Base-by-base conservation (phyloP, 176 grass and related monocot genomes). In the Triticum timopheevii region DNA sequence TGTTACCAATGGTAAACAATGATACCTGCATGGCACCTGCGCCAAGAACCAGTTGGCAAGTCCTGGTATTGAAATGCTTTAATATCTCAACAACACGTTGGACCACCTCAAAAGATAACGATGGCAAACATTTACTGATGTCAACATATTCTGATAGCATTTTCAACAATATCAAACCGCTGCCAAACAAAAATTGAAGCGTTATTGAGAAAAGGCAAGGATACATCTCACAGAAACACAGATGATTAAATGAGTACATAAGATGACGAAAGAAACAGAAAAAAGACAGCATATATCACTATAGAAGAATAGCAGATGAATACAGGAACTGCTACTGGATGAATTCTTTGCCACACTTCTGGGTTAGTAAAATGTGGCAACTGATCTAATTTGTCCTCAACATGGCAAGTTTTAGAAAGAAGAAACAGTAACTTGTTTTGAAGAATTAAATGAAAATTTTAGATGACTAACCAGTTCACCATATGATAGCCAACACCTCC, bases 401-500 rank as follows among this genome's bases (percentile, higher is more conserved):
- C 30, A 80, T 36, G 83, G 13, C 24, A 78, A 73, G 13, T 25
- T 75, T 78, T 30, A 69, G 38, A 81, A 79, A 12, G 84, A 27
- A 80, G 38, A 52, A 58, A 8, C 5, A 1, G 3, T 13, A 81
- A 77, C 25, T 77, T 81, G 42, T 63, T 33, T 63, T 67, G 36
- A 91, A 85, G 44, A 62, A 71, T 65, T 50, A 45, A 77, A 82
- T 69, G 63, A 25, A 22, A 69, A 63, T 67, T 81, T 80, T 40
- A 89, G 82, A 88, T 89, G 89, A 96, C 97, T 97, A 88, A 99
- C 97, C 97, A 96, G 94, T 99, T 99, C 88, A 96, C 85, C 94
- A 99, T 99, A 88, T 99, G 94, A 87, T 99, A 99, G 56, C 92
- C 93, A 88, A 99, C 92, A 91, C 97, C 94, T 85, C 94, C 92